Conservation (phyloP, 2,329 filamentous ascomycete species). For the Apiospora sp. region DNA sequence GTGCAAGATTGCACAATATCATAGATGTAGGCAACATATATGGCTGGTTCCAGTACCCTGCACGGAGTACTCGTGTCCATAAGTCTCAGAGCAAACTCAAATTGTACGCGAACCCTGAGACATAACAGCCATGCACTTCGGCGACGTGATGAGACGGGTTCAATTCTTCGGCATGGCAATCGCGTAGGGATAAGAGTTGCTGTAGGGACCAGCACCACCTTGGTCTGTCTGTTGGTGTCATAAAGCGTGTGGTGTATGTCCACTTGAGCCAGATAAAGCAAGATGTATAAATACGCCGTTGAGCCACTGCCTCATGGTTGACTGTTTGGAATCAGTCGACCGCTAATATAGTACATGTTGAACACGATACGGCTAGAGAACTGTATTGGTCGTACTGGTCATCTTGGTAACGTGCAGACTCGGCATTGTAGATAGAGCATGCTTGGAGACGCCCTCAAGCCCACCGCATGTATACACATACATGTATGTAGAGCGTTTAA, state of each 20-base stretch:
- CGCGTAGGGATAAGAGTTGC: neutral
- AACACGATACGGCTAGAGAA: neutral
- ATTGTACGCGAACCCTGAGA: neutral
- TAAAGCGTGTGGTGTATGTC: neutral
- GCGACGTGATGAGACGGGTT: constrained; percentile 4
- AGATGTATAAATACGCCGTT: neutral
- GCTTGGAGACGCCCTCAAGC: neutral
- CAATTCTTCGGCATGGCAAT: neutral
- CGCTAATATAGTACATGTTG: neutral
- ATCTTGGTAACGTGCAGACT: neutral
- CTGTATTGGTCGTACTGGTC: neutral
- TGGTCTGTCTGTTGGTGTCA: neutral
- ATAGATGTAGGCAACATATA: neutral
- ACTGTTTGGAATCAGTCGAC: neutral
- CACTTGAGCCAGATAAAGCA: neutral
- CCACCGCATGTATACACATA: neutral
- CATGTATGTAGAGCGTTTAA: no score
- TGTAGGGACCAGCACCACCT: neutral
- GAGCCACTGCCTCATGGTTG: neutral
- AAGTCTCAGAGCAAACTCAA: neutral
- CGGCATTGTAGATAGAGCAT: neutral
- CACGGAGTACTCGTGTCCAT: no score
- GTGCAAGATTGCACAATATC: neutral
- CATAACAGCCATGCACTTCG: neutral
- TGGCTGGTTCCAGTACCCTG: neutral